Conservation (phyloP, 2,329 filamentous ascomycete species). For the Claviceps paspali region DNA sequence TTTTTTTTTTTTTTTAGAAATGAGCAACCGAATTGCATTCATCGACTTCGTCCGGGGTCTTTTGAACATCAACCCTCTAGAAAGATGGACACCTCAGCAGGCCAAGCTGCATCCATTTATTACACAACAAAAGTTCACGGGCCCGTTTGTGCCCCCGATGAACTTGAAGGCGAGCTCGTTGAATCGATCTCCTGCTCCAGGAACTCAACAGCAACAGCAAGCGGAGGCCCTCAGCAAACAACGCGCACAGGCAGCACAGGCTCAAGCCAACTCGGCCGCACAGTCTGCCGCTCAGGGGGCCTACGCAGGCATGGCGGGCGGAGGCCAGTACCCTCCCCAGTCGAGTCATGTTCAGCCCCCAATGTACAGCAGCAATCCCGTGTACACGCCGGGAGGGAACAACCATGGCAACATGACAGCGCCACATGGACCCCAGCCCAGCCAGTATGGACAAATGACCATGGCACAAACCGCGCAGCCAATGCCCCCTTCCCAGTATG, state of each 20-base stretch:
- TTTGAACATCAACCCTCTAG: conserved; percentile 85
- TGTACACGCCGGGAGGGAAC: conserved; percentile 51
- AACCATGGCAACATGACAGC: conserved; percentile 40
- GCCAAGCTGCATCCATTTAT: conserved; percentile 97
- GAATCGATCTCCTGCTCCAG: conserved; percentile 77
- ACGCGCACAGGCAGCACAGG: conserved; percentile 56
- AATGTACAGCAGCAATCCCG: conserved; percentile 69
- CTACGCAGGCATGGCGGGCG: conserved; percentile 36
- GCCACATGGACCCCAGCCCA: conserved; percentile 60
- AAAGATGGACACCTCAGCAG: conserved; percentile 95
- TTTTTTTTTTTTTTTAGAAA: no score
- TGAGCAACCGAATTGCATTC: conserved; percentile 94
- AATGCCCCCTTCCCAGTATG: conserved; percentile 51
- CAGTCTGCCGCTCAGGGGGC: conserved; percentile 52
- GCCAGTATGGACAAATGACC: conserved; percentile 58
- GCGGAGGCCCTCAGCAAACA: conserved; percentile 91
- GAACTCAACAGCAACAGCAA: conserved; percentile 90
- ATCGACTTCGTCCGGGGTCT: conserved; percentile 95
- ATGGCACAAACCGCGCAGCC: conserved; percentile 54
- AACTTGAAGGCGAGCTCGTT: conserved; percentile 78
- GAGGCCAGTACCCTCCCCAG: conserved; percentile 30
- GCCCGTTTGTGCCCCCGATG: conserved; percentile 93
- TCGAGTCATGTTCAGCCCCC: conserved; percentile 38
- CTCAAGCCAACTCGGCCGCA: conserved; percentile 52
- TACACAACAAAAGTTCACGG: conserved; percentile 93